Evolutionary conservation across 1,139 yeast genomes (phyloP).

Genomic region (Saccharomyces hybrid): DNA sequence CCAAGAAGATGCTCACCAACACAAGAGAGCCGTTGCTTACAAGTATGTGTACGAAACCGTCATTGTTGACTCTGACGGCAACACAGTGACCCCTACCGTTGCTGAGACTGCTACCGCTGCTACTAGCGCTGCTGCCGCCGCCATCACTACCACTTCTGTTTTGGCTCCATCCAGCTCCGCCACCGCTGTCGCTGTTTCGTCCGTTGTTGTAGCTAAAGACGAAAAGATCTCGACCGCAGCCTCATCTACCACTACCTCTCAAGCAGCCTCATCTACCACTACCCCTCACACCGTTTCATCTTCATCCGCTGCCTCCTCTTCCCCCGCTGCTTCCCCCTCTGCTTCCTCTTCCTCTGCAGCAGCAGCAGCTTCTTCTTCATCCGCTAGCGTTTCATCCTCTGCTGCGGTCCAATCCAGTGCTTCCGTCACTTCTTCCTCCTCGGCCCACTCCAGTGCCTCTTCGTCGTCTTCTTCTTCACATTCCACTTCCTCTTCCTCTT

Average conservation of each 20-base stretch:
- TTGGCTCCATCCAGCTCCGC: constrained; percentile 16
- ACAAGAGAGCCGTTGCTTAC: constrained; percentile 69
- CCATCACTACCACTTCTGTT: constrained; percentile 23
- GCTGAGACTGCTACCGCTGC: constrained; percentile 8
- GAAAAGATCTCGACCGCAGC: constrained; percentile 3
- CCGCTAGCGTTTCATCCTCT: too few relatives aligned
- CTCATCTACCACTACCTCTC: constrained; percentile 25
- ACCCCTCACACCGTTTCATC: constrained; percentile 24
- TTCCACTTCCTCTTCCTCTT: constrained; percentile 29
- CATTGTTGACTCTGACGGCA: constrained; percentile 61
- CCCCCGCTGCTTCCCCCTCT: constrained; percentile 28
- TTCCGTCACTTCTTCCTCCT: constrained; percentile 39
- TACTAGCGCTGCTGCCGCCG: constrained; percentile 9
- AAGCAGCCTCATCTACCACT: constrained; percentile 27
- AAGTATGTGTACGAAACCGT: constrained; percentile 74
- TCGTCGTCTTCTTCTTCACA: constrained; percentile 22
- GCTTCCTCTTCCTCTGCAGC: constrained; percentile 28
- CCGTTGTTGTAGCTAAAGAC: neutral
- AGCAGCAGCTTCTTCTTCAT: too few relatives aligned
- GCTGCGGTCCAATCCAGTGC: constrained; percentile 36
- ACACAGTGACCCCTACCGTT: constrained; percentile 31
- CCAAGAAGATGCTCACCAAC: constrained; percentile 44
- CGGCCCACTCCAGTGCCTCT: constrained; percentile 16
- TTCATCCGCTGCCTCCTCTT: constrained; percentile 30
- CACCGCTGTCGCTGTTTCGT: neutral